phyloP scores from a whole-genome alignment of 257 asterid genomes.

The Nyctanthes arbortristis region DNA sequence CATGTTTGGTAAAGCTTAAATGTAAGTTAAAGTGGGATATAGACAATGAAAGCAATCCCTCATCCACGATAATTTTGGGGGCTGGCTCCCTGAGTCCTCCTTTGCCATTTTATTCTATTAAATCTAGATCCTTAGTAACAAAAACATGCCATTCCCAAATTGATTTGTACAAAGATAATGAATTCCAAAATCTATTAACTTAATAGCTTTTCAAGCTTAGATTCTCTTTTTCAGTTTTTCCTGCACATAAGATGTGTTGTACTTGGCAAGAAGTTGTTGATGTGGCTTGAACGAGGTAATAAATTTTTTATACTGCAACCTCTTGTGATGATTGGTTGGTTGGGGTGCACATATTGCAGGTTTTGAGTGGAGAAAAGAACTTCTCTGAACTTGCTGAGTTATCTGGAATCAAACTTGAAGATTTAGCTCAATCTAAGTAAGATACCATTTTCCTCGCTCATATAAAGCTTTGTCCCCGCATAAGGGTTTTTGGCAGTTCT shows the following conservation, averaged over 20 bases:
- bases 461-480: not conserved
- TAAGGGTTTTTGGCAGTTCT: not conserved
- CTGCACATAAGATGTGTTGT: not conserved
- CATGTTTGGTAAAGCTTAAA: not conserved
- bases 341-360: conserved; percentile 41
- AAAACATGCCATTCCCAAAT: not conserved
- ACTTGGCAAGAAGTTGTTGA: conserved; percentile 2
- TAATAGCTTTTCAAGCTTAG: not conserved
- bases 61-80: not conserved
- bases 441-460: not conserved
- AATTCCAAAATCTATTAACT: not conserved
- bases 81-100: not conserved
- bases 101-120: not conserved
- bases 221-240: not conserved
- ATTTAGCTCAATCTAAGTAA: conserved; percentile 46
- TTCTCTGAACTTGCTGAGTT: conserved; percentile 72
- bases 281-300: not conserved
- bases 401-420: conserved; percentile 68
- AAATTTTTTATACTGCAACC: not conserved
- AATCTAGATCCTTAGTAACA: not conserved
- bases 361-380: conserved; percentile 66
- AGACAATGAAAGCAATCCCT: not conserved
- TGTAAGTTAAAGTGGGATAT: not conserved
- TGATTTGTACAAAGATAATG: not conserved
- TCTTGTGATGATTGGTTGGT: conserved; percentile 9